Base-by-base conservation (phyloP, 2,329 filamentous ascomycete genomes). In the Cyclaneusma minus region DNA sequence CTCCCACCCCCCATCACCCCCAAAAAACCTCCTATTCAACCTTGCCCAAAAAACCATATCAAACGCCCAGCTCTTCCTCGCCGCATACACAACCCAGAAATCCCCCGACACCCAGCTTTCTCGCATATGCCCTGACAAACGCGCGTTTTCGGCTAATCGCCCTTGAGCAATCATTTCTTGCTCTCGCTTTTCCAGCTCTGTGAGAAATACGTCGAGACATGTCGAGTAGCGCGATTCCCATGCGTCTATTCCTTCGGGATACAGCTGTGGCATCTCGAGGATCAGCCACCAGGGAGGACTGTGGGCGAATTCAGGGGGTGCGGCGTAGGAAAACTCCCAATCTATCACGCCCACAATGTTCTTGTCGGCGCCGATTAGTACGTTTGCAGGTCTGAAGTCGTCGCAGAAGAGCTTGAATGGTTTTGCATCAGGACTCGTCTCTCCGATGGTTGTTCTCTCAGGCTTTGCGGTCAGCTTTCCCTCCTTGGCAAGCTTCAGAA, bases 401-500 rank as follows among this genome's bases (percentile, higher is more conserved):
- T 37, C 35, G 21, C 35, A 37, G 18, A 33, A 37, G 30, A 24
- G 23, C 28, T 26, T 28, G 12, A 31, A 34, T 18, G 35, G 28
- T 13, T 21, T 19, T 25, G 6, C 7, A n/a, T 13, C 21, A 32
- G 11, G 25, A 25, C 9, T 27, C 27, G 31, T 11, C 8, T 11
- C 8, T 8, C 18, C 18, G 18, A 20, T 8, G n/a, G n/a, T 29
- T 24, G 13, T 32, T 27, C 10, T 28, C 25, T 9, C 25, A 29
- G 19, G 30, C 12, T 6, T 14, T 12, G 7, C 22, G 12, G 6
- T 7, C 12, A 15, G 19, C 27, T 8, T 24, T 12, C 29, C n/a
- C n/a, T 37, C 25, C 1, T 13, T 16, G 11, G 39, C 38, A 2
- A 51, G 37, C n/a, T 39, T 42, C 7, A 43, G 42, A 23, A 52